Conservation (phyloP, 78 protist genomes). For the Emiliania huxleyi region DNA sequence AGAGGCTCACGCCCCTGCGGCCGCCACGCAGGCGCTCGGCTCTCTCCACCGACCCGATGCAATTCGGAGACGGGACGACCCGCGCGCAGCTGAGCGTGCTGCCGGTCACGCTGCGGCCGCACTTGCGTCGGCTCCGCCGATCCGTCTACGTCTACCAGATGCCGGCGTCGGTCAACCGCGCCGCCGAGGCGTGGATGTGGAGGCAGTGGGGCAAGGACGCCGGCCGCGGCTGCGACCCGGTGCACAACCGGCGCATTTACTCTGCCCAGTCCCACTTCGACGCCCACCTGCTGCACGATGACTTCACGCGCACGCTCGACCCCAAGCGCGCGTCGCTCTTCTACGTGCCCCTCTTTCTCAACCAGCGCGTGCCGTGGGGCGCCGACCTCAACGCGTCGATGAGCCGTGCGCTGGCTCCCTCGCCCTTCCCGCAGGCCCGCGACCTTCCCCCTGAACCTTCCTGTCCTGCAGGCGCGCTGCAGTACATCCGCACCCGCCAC, state of each 20-base stretch:
- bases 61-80: neutral
- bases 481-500: neutral
- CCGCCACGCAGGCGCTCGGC: too few species aligned
- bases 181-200: neutral
- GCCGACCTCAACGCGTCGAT: neutral
- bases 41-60: neutral
- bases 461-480: neutral
- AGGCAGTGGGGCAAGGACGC: neutral
- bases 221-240: slow-evolving; percentile 1
- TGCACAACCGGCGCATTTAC: slow-evolving; percentile 1
- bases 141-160: neutral
- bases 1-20: too few species aligned
- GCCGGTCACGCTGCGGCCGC: neutral
- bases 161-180: neutral
- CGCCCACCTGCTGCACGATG: slow-evolving; percentile 2
- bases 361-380: slow-evolving; percentile 24
- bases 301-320: neutral
- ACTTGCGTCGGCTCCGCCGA: neutral
- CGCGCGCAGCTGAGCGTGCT: neutral
- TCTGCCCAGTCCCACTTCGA: slow-evolving; percentile 1
- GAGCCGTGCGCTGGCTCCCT: too few species aligned
- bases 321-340: neutral
- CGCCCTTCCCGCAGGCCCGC: too few species aligned
- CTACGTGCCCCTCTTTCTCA: slow-evolving; percentile 11
- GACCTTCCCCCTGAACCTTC: too few species aligned